Conservation (phyloP, 2,329 filamentous ascomycete species). For the Sporothrix luriei region DNA sequence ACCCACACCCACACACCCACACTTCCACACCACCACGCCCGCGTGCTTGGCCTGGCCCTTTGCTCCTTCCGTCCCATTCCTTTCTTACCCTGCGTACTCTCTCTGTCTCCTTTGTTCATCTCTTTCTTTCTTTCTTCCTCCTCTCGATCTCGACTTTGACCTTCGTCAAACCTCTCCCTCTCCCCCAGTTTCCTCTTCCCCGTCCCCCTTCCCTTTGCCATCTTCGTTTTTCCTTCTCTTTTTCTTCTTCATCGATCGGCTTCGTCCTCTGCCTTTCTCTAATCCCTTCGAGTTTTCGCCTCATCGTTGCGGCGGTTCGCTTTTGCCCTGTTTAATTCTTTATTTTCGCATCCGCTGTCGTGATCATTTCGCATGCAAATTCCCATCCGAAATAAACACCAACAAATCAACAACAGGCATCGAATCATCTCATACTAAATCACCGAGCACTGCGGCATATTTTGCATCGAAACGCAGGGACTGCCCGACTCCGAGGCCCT, state of each 20-base stretch:
- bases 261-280: conserved; percentile 11
- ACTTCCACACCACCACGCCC: neutral
- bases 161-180: conserved; percentile 22
- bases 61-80: conserved; percentile 23
- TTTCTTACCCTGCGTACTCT: neutral
- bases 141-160: conserved; percentile 7
- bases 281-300: conserved; percentile 22
- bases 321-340: neutral
- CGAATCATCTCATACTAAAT: too few relatives aligned
- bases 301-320: conserved; percentile 24
- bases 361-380: conserved; percentile 13
- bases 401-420: neutral
- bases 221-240: conserved; percentile 19
- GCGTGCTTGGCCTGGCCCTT: conserved; percentile 6
- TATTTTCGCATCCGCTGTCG: conserved; percentile 17
- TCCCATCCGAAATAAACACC: neutral
- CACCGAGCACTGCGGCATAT: neutral
- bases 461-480: neutral
- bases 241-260: conserved; percentile 6
- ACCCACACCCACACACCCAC: conserved; percentile 13
- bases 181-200: neutral
- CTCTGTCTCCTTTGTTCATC: neutral
- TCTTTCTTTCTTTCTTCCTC: neutral
- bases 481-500: neutral
- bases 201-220: neutral